Conservation (phyloP, 768 basidiomycete species). For the Mycena polygramma region DNA sequence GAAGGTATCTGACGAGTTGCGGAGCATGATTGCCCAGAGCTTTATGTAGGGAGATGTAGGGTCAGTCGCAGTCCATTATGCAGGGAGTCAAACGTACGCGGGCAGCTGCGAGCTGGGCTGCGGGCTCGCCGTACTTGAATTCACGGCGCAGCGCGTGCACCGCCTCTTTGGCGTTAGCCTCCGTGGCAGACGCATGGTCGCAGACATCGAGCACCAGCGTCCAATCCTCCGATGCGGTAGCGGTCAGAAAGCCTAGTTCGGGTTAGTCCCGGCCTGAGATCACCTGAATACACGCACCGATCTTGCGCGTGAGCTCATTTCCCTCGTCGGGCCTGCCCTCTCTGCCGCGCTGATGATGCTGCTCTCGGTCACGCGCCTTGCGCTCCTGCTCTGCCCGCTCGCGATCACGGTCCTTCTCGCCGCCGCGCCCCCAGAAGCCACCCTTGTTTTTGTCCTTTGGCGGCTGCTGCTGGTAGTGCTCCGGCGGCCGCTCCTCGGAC, state of each 20-base stretch:
- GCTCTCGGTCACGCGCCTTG: neutral
- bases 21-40: constrained; percentile 93
- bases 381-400: neutral
- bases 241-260: constrained; percentile 73
- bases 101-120: constrained; percentile 85
- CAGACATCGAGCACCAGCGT: constrained; percentile 86
- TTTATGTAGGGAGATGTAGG: constrained; percentile 45
- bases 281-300: constrained; percentile 57
- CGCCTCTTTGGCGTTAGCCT: constrained; percentile 85
- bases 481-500: too few relatives aligned
- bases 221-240: constrained; percentile 87
- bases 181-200: constrained; percentile 80
- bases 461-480: too few relatives aligned
- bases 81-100: constrained; percentile 59
- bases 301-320: constrained; percentile 75
- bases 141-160: constrained; percentile 84
- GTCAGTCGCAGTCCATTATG: neutral
- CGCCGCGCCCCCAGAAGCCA: neutral
- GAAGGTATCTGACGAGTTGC: constrained; percentile 80
- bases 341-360: constrained; percentile 16
- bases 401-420: neutral
- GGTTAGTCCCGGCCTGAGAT: neutral
- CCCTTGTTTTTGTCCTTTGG: neutral
- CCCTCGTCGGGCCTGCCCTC: constrained; percentile 56
- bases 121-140: constrained; percentile 87